Conservation (phyloP, 2,329 filamentous ascomycete genomes). For the Talaromyces atroroseus region DNA sequence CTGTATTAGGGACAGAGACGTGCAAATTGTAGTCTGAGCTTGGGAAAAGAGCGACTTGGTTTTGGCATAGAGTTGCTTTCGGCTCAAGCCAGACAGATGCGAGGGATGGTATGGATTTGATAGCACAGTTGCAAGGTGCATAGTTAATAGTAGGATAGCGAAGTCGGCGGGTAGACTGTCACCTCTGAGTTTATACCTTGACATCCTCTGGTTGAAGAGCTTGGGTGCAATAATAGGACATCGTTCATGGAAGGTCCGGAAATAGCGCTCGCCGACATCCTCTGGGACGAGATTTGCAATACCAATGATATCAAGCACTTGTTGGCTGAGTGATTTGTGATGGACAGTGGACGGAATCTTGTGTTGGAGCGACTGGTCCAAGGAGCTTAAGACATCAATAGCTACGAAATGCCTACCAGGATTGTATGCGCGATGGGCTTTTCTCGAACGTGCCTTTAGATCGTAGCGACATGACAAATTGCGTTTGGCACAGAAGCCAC, state of each 20-base stretch:
- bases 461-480: constrained; percentile 10
- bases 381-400: not conserved
- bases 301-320: constrained; percentile 1
- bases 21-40: constrained; percentile 1
- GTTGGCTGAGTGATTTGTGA: constrained; percentile 1
- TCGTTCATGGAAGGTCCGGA: constrained; percentile 4
- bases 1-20: constrained; percentile 8
- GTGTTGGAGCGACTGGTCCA: not conserved
- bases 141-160: constrained; percentile 4
- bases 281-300: not conserved
- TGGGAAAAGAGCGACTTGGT: constrained; percentile 11
- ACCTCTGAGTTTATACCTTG: not conserved
- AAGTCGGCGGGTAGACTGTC: not conserved
- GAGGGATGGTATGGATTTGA: not conserved
- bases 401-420: constrained; percentile 11
- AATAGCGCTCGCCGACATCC: constrained; percentile 6
- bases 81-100: not conserved
- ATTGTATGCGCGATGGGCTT: constrained; percentile 7
- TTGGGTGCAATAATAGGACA: constrained; percentile 7
- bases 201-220: not conserved
- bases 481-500: constrained; percentile 7
- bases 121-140: constrained; percentile 7
- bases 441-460: not conserved
- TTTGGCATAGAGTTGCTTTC: constrained; percentile 6
- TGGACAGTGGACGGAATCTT: not conserved